phyloP scores from a whole-genome alignment of 2,329 filamentous ascomycete species.

The Diaporthe vaccinii region DNA sequence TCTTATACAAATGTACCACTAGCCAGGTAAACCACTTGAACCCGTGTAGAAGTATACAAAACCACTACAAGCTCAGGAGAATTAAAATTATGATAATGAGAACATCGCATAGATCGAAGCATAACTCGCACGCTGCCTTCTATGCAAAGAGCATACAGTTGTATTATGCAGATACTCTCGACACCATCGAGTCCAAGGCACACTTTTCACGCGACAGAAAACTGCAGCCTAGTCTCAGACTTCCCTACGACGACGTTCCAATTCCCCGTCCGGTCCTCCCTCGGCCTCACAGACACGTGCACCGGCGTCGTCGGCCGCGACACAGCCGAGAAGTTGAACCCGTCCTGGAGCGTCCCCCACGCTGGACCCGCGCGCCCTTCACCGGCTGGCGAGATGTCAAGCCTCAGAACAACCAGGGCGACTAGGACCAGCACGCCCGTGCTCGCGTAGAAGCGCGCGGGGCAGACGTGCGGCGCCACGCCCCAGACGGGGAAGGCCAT shows the following conservation, averaged over 20 bases:
- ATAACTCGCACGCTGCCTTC: no score
- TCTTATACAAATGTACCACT: not conserved
- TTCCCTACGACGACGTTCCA: conserved; percentile 8
- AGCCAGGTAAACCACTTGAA: not conserved
- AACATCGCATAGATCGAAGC: not conserved
- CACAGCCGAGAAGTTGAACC: conserved; percentile 5
- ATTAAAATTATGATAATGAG: not conserved
- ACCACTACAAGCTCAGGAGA: not conserved
- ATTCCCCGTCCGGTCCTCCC: not conserved
- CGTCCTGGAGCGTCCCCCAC: not conserved
- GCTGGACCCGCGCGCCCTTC: not conserved
- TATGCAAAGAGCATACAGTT: not conserved
- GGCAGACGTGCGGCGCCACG: conserved; percentile 46
- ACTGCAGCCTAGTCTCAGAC: conserved; percentile 20
- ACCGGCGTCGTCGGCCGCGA: not conserved
- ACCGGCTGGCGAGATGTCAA: conserved; percentile 42
- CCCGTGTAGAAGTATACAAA: no score
- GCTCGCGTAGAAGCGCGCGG: conserved; percentile 48
- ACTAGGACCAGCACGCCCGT: conserved; percentile 46
- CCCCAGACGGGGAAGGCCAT: conserved; percentile 43
- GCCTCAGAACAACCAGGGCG: conserved; percentile 45
- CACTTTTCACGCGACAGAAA: conserved; percentile 9
- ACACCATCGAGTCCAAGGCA: not conserved
- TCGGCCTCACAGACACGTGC: not conserved
- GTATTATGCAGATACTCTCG: not conserved